phyloP scores from a whole-genome alignment of 2,329 filamentous ascomycete genomes.

The Simplicillium sp. region DNA sequence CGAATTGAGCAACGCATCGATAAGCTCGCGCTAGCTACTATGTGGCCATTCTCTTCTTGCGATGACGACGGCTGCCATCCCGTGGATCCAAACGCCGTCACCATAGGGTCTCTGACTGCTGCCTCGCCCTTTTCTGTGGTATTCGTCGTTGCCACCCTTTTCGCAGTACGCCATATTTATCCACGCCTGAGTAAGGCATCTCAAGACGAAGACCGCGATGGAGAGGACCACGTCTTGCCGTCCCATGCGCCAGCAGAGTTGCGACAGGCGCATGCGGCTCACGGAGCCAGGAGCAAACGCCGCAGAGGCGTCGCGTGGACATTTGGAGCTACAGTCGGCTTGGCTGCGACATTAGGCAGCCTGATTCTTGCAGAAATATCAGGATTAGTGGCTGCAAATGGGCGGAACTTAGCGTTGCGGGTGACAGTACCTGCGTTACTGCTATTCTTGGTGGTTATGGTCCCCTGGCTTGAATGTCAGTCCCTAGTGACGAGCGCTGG shows the following conservation, averaged over 20 bases:
- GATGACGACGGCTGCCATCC: conserved; percentile 48
- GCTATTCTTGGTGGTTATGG: conserved; percentile 62
- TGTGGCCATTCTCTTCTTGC: conserved; percentile 40
- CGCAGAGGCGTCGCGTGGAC: conserved; percentile 49
- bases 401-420: conserved; percentile 57
- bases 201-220: conserved; percentile 36
- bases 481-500: conserved; percentile 48
- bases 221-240: conserved; percentile 52
- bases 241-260: conserved; percentile 51
- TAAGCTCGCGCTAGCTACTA: conserved; percentile 6
- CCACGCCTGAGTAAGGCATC: conserved; percentile 54
- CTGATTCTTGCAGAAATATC: conserved; percentile 79
- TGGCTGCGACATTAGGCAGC: conserved; percentile 69
- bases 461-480: conserved; percentile 72
- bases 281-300: conserved; percentile 41
- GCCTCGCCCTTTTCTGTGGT: conserved; percentile 64
- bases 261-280: conserved; percentile 49
- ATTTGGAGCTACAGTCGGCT: conserved; percentile 67
- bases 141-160: conserved; percentile 51
- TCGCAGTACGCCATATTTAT: conserved; percentile 61
- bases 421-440: conserved; percentile 63
- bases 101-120: conserved; percentile 41
- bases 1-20: no score
- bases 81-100: conserved; percentile 27
- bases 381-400: conserved; percentile 59